phyloP scores from a whole-genome alignment of 2,329 filamentous ascomycete genomes.

The Talaromyces sp. region DNA sequence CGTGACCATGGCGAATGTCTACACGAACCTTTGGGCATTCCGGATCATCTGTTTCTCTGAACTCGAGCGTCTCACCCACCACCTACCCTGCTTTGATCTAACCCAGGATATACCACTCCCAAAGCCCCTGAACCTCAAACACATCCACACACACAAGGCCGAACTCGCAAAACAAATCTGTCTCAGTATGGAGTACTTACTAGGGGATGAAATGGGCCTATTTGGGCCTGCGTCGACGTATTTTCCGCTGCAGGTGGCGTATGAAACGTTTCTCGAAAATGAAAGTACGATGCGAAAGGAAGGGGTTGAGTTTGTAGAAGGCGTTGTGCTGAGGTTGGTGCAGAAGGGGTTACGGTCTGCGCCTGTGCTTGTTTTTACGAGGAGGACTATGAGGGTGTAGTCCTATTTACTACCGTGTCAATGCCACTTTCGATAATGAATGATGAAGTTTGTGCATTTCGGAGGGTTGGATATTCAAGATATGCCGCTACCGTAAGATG shows the following conservation, averaged over 20 bases:
- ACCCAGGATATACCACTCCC: neutral
- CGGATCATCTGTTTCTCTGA: constrained; percentile 38
- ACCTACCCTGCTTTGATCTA: neutral
- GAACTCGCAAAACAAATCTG: constrained; percentile 32
- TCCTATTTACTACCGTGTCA: neutral
- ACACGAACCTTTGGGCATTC: constrained; percentile 43
- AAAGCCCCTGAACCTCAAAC: neutral
- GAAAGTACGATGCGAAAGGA: constrained; percentile 10
- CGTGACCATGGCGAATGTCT: constrained; percentile 40
- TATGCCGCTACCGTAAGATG: neutral
- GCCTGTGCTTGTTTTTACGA: constrained; percentile 19
- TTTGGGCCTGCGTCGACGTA: constrained; percentile 40
- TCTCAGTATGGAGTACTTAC: constrained; percentile 39
- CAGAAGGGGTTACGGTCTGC: constrained; percentile 24
- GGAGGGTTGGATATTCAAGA: too few relatives aligned
- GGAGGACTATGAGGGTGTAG: neutral
- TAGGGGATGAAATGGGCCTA: constrained; percentile 42
- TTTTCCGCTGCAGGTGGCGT: constrained; percentile 31
- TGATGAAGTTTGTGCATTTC: neutral
- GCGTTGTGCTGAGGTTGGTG: too few relatives aligned
- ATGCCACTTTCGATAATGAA: neutral
- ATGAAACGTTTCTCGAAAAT: constrained; percentile 16
- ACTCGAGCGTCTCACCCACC: constrained; percentile 24
- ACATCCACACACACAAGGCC: neutral
- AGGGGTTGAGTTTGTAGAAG: constrained; percentile 18